Base-by-base conservation (phyloP, 257 asterid species). In the Osmanthus fragrans region DNA sequence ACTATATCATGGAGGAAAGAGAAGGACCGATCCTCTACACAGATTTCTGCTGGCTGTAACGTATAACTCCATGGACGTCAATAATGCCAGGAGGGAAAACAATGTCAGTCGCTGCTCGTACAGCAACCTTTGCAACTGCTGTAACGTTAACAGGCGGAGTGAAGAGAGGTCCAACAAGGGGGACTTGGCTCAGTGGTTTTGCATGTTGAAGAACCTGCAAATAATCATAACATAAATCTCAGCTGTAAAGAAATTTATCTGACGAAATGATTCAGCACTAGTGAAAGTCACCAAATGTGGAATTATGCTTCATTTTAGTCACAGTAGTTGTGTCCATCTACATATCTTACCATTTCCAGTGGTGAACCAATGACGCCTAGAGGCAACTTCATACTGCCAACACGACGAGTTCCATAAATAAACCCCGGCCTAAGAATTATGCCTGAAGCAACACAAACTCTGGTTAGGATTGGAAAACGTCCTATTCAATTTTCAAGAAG, bases 351-450 rank as follows among this genome's bases (percentile, higher is more conserved):
- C 96, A 85, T 89, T 87, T 91, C 98, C 78, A 95, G 76, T 13
- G 99, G 99, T 67, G 96, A 87, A 70, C 99, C 99, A 77, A 95
- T 85, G 15, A 91, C 91, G 70, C 98, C 89, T 25, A 95, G 97
- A 67, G 99, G 99, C 82, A 95, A 77, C 81, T 88, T 87, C 89
- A 95, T 75, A 85, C 90, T 90, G 82, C 99, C 97, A 58, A 93
- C 96, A 25, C 80, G 92, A 33, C 99, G 98, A 65, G 96, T 93
- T 75, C 99, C 99, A 68, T 93, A 84, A 77, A 95, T 91, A 82
- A 95, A 93, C 79, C 99, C 99, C 64, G 99, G 99, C 79, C 99
- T 91, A 85, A 95, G 82, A 72, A 95, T 91, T 75, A 95, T 89
- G 64, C 99, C 99, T 95, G 87, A 73, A 82, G 74, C 76, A 67